A percentile compares a stretch with the other conserved stretches of the same genome.
Evolutionary conservation across 352 stramenopile species (phyloP).

Genomic region (Pythium sp.): DNA sequence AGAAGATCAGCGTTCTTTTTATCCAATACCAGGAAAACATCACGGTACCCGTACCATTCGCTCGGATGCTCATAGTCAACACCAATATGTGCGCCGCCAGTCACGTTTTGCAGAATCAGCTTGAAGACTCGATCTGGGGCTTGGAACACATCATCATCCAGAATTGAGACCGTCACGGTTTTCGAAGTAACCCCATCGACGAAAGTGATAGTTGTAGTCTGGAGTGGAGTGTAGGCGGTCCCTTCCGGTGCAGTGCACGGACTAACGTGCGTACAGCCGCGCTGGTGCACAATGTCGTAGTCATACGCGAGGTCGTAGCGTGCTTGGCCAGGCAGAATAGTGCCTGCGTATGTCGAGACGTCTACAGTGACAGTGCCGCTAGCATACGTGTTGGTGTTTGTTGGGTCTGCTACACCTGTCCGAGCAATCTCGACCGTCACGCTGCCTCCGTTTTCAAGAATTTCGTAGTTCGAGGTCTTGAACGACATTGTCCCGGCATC

Average conservation of each 20-base stretch:
- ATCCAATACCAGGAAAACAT: slow-evolving; percentile 42
- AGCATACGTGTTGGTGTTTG: slow-evolving; percentile 57
- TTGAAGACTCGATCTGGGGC: slow-evolving; percentile 69
- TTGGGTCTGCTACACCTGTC: slow-evolving; percentile 41
- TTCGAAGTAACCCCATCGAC: slow-evolving; percentile 40
- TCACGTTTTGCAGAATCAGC: slow-evolving; percentile 41
- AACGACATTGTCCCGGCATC: slow-evolving; percentile 74
- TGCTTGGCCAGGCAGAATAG: slow-evolving; percentile 42
- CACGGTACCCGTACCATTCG: slow-evolving; percentile 45
- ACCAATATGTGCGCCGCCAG: slow-evolving; percentile 51
- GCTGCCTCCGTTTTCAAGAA: slow-evolving; percentile 47
- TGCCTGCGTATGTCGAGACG: slow-evolving; percentile 53
- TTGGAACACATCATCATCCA: slow-evolving; percentile 59
- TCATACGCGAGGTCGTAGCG: slow-evolving; percentile 55
- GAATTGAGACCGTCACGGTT: slow-evolving; percentile 48
- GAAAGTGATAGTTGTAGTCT: slow-evolving; percentile 48
- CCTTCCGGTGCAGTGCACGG: slow-evolving; percentile 48
- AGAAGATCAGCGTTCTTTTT: slow-evolving; percentile 28
- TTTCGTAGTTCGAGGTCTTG: slow-evolving; percentile 45
- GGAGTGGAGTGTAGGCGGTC: slow-evolving; percentile 47
- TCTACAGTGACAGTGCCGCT: slow-evolving; percentile 54
- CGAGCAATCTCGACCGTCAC: slow-evolving; percentile 48
- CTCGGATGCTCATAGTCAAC: slow-evolving; percentile 57
- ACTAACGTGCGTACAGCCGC: slow-evolving; percentile 61
- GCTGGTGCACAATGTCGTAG: slow-evolving; percentile 43